Evolutionary conservation across 2,329 filamentous ascomycete species (phyloP).

Genomic region (Xylaria hypoxylon): DNA sequence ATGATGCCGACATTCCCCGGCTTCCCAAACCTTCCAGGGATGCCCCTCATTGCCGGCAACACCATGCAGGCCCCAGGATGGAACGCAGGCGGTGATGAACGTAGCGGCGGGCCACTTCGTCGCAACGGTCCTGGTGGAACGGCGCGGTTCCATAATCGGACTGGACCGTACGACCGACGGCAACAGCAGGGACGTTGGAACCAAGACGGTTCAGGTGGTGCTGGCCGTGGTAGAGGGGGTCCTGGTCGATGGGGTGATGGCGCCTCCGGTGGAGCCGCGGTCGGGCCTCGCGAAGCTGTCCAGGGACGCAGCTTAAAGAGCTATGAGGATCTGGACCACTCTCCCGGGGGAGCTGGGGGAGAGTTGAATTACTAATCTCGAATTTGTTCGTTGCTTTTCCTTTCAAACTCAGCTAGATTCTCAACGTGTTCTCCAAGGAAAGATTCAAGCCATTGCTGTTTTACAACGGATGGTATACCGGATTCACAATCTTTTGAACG

Average conservation of each 20-base stretch:
- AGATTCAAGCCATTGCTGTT: slow-evolving; percentile 1
- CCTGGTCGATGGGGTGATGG: slow-evolving; percentile 77
- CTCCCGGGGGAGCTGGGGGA: slow-evolving; percentile 76
- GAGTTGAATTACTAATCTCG: slow-evolving; percentile 85
- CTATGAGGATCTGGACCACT: slow-evolving; percentile 96
- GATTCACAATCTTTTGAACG: slow-evolving; percentile 3
- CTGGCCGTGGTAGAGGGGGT: slow-evolving; percentile 64
- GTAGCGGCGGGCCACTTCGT: slow-evolving; percentile 74
- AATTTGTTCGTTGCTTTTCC: slow-evolving; percentile 5
- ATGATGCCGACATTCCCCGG: slow-evolving; percentile 69
- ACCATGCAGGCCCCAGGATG: slow-evolving; percentile 59
- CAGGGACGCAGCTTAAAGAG: slow-evolving; percentile 94
- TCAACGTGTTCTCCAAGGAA: not conserved
- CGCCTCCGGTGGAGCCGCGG: slow-evolving; percentile 78
- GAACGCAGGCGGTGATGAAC: slow-evolving; percentile 63
- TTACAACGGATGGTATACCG: slow-evolving; percentile 19
- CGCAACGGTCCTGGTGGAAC: slow-evolving; percentile 69
- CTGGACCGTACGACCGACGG: slow-evolving; percentile 80
- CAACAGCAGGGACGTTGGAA: slow-evolving; percentile 65
- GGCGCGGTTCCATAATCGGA: slow-evolving; percentile 69
- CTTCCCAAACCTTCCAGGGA: slow-evolving; percentile 68
- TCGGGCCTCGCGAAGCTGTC: slow-evolving; percentile 90
- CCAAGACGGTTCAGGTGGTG: slow-evolving; percentile 62
- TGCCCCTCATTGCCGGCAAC: slow-evolving; percentile 59
- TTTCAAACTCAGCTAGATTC: slow-evolving; percentile 15